phyloP scores from a whole-genome alignment of 345 rosid genomes.

The Combretum micranthum region DNA sequence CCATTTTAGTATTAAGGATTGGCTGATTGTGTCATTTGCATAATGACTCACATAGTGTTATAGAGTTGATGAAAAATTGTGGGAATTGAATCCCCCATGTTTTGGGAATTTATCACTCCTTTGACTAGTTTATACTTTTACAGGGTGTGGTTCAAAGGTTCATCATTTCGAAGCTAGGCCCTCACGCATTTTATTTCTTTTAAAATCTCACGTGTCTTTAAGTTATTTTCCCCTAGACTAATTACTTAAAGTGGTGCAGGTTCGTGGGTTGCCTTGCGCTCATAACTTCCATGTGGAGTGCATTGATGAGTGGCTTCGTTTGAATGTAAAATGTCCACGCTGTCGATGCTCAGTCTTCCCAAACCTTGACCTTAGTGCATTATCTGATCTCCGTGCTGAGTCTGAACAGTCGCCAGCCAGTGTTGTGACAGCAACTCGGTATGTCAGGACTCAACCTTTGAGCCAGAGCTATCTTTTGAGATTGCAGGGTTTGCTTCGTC shows the following conservation, averaged over 20 bases:
- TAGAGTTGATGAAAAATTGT: too few species aligned
- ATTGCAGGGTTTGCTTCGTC: conserved; percentile 52
- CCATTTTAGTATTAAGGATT: too few species aligned
- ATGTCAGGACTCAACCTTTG: conserved; percentile 54
- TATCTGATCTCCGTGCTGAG: conserved; percentile 70
- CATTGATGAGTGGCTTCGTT: conserved; percentile 91
- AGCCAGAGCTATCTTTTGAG: conserved; percentile 76
- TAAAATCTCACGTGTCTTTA: too few species aligned
- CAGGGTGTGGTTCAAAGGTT: too few species aligned
- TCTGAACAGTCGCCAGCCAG: conserved; percentile 45
- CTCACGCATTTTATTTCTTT: too few species aligned
- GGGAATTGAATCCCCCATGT: too few species aligned
- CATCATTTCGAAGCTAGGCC: too few species aligned
- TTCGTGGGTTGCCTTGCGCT: conserved; percentile 97
- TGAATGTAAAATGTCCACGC: conserved; percentile 95
- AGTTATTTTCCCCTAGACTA: background rate
- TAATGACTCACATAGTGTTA: too few species aligned
- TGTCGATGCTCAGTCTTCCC: conserved; percentile 97
- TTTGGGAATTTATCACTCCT: too few species aligned
- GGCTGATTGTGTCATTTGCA: too few species aligned
- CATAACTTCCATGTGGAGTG: conserved; percentile 98
- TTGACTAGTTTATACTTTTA: too few species aligned
- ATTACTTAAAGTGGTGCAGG: conserved; percentile 41
- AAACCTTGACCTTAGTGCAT: conserved; percentile 89
- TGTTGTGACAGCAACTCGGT: conserved; percentile 34